These are phyloP conservation scores for Sclerotiophoma versabilis DNA, from an alignment of 2,329 filamentous ascomycete species.

Conservation along the genomic window DNA sequence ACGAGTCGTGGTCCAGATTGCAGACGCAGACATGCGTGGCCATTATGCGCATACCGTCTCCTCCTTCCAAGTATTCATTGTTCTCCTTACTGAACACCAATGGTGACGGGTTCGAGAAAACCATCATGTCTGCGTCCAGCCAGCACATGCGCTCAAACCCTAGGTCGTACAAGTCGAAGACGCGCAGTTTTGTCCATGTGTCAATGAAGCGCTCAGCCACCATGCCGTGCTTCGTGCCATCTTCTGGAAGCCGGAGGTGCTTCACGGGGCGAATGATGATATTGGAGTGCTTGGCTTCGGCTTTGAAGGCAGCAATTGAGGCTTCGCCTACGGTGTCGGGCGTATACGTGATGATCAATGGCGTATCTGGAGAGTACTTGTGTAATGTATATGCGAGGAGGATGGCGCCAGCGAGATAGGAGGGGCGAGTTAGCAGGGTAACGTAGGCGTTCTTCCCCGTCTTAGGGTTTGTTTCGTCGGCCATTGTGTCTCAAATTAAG, in stretches of 20 bases:
- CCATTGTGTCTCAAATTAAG: conserved; percentile 12
- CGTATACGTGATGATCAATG: conserved; percentile 60
- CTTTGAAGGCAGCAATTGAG: conserved; percentile 52
- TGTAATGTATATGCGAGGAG: conserved; percentile 59
- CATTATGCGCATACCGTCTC: conserved; percentile 48
- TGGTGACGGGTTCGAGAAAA: conserved; percentile 51
- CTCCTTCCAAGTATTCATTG: conserved; percentile 35
- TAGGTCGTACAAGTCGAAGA: conserved; percentile 54
- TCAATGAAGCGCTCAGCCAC: conserved; percentile 62
- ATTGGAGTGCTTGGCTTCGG: conserved; percentile 52
- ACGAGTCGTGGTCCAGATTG: conserved; percentile 59
- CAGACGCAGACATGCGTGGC: conserved; percentile 62
- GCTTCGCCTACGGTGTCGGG: conserved; percentile 48
- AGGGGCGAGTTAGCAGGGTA: conserved; percentile 60
- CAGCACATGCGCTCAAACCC: conserved; percentile 54
- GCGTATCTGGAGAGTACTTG: conserved; percentile 55
- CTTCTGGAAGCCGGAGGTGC: conserved; percentile 50
- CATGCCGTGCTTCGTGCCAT: conserved; percentile 42
- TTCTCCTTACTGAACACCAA: conserved; percentile 53
- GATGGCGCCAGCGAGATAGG: conserved; percentile 61
- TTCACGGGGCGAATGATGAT: conserved; percentile 51
- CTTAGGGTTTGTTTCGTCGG: conserved; percentile 4
- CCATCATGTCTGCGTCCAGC: conserved; percentile 62
- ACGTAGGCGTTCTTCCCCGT: conserved; percentile 51
- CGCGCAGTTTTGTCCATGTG: conserved; percentile 64